Percentiles rank a stretch among this genome's conserved stretches.
Evolutionary conservation across 1,284 basidiomycete genomes (phyloP).

Genomic region (Boletus smithii): DNA sequence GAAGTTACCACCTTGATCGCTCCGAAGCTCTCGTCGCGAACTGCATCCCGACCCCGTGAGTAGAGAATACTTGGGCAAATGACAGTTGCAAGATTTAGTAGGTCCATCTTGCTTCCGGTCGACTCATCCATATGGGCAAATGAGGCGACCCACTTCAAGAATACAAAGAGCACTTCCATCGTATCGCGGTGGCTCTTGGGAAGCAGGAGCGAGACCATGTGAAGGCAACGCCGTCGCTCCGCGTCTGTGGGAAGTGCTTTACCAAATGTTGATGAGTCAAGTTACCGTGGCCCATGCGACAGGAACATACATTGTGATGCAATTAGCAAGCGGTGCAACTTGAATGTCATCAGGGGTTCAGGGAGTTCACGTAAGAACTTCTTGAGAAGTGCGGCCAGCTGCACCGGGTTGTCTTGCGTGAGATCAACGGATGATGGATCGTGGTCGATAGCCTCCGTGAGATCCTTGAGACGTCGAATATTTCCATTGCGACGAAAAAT

Average conservation of each 20-base stretch:
- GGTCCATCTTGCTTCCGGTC: conserved; percentile 98
- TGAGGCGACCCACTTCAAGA: conserved; percentile 98
- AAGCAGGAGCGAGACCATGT: conserved; percentile 83
- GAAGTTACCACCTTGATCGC: conserved; percentile 84
- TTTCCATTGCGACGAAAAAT: conserved; percentile 99
- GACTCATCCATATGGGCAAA: conserved; percentile 98
- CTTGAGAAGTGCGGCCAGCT: conserved; percentile 94
- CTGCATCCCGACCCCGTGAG: conserved; percentile 81
- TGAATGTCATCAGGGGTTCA: conserved; percentile 94
- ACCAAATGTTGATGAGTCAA: conserved; percentile 13
- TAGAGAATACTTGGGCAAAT: conserved; percentile 95
- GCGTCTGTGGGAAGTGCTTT: conserved; percentile 72
- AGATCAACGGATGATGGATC: conserved; percentile 89
- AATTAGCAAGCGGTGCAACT: conserved; percentile 87
- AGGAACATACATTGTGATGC: conserved; percentile 76
- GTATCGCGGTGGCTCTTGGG: conserved; percentile 96
- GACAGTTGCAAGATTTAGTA: conserved; percentile 95
- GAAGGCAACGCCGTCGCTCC: conserved; percentile 82
- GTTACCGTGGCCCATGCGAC: neutral
- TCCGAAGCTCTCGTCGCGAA: conserved; percentile 91
- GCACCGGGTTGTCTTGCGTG: conserved; percentile 93
- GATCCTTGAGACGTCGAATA: conserved; percentile 87
- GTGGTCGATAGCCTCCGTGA: conserved; percentile 90
- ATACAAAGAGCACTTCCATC: conserved; percentile 96
- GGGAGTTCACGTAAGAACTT: conserved; percentile 96